Evolutionary conservation across 2,329 filamentous ascomycete genomes (phyloP).

Genomic region (Paracoccidioides lutzii): DNA sequence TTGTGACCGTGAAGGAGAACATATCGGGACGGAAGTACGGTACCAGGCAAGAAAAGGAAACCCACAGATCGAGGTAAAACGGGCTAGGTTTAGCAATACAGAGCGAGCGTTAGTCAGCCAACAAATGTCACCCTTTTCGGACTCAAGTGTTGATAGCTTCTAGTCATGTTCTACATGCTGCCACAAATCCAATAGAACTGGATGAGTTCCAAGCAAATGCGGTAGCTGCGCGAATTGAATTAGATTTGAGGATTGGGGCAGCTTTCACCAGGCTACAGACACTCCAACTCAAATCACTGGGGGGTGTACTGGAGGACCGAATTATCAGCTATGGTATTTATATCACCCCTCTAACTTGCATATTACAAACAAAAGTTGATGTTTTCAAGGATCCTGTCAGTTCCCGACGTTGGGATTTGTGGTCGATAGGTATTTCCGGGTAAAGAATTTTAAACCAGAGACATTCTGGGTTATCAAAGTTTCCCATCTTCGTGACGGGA

Average conservation of each 20-base stretch:
- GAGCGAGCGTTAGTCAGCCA: conserved; percentile 58
- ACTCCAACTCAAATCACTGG: conserved; percentile 58
- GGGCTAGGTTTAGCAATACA: conserved; percentile 90
- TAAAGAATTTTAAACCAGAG: conserved; percentile 87
- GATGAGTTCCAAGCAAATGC: conserved; percentile 81
- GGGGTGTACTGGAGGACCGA: conserved; percentile 50
- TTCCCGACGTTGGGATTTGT: conserved; percentile 96
- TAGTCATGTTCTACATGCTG: conserved; percentile 77
- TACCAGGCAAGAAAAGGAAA: conserved; percentile 67
- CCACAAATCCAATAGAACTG: conserved; percentile 59
- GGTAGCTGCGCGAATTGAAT: conserved; percentile 75
- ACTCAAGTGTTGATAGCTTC: neutral
- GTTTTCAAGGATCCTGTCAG: conserved; percentile 62
- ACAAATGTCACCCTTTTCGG: conserved; percentile 4
- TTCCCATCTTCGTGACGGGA: conserved; percentile 60
- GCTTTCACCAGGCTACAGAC: conserved; percentile 87
- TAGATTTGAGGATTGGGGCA: conserved; percentile 83
- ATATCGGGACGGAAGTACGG: conserved; percentile 86
- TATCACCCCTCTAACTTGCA: neutral
- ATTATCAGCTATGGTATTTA: conserved; percentile 67
- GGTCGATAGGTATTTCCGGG: conserved; percentile 86
- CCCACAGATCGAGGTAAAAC: conserved; percentile 59
- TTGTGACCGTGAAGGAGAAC: conserved; percentile 93
- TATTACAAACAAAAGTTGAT: conserved; percentile 5
- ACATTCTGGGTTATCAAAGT: conserved; percentile 87